Evolutionary conservation across 1,284 basidiomycete species (phyloP), one percentile per base, ranked within the genome.

Genomic region (Tylopilus sp.): DNA sequence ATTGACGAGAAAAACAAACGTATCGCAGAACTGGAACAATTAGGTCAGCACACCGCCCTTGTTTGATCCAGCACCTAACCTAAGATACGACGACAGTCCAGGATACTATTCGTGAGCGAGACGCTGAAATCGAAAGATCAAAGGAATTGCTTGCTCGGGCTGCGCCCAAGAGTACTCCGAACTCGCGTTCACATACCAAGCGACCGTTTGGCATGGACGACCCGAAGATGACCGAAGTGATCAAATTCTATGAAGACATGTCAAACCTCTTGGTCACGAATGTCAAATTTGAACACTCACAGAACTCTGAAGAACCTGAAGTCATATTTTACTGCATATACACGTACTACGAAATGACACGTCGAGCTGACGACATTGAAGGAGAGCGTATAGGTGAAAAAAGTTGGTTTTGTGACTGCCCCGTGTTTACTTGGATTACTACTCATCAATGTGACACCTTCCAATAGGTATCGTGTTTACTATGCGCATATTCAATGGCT

Each of bases 191-290:
- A 61, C 46, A 61, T 56, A 33, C 66, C 60, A 53, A 59, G 65
- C 38, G 71, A 59, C 50, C 57, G 49, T 56, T 71, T 7, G 63
- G 70, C 9, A 63, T 66, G 17, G 73, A 79, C 21, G 78, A 83
- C 56, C 74, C 77, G 2, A 80, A 80, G 58, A 71, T 77, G 51
- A 64, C 70, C 3, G 68, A 74, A 63, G 70, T 77, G 30, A 71
- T 82, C 56, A 71, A 68, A 28, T 76, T 83, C 58, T 83, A 83
- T 55, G 80, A 83, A 61, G 80, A 83, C 52, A 63, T 81, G 41
- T 82, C 80, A 1, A 82, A 81, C 53, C 66, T 84, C 28, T 66
- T 82, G 42, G 68, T 83, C 3, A 71, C 75, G 3, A 72, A 66
- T 45, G 70, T 82, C 59, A 80, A 77, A 56, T 63, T 70, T 20